Evolutionary conservation across 352 stramenopile genomes (phyloP).

Genomic region (Phytopythium litorale): DNA sequence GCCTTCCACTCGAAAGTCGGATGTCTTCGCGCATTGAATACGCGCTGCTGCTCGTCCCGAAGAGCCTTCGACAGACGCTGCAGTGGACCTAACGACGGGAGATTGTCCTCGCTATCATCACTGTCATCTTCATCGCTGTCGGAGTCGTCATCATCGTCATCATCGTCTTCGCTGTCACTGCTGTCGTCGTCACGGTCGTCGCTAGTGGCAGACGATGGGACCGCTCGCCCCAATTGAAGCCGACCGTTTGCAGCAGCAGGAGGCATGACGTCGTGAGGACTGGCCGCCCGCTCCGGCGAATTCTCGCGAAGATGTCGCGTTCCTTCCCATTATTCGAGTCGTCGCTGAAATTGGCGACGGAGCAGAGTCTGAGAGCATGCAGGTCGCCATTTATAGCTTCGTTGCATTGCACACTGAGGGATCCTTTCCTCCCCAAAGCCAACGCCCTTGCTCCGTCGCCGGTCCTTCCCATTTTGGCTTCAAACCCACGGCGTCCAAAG

Average conservation of each 20-base stretch:
- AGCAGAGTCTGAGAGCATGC: no score
- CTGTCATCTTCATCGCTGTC: constrained; percentile 21
- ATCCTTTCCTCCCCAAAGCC: neutral
- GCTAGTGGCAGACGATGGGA: neutral
- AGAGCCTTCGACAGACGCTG: constrained; percentile 21
- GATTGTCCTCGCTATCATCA: constrained; percentile 27
- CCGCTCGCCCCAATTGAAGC: neutral
- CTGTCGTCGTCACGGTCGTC: constrained; percentile 3
- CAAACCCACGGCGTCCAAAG: no score
- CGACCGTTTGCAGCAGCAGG: neutral
- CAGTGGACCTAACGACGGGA: constrained; percentile 15
- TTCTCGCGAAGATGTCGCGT: neutral
- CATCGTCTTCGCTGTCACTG: constrained; percentile 14
- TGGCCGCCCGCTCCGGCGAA: neutral
- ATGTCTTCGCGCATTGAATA: constrained; percentile 38
- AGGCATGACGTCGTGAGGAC: constrained; percentile 2
- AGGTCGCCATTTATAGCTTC: neutral
- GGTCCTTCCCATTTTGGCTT: neutral
- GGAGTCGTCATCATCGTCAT: constrained; percentile 9
- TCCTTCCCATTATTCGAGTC: neutral
- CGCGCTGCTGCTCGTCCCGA: constrained; percentile 30
- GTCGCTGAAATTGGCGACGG: no score
- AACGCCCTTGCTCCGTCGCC: neutral
- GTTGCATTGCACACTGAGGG: no score
- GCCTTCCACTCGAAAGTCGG: constrained; percentile 52